A percentile compares a stretch with the other conserved stretches of the same genome.
Evolutionary conservation across 805 yeast genomes (phyloP).

Genomic region (Wickerhamomyces mucosus): DNA sequence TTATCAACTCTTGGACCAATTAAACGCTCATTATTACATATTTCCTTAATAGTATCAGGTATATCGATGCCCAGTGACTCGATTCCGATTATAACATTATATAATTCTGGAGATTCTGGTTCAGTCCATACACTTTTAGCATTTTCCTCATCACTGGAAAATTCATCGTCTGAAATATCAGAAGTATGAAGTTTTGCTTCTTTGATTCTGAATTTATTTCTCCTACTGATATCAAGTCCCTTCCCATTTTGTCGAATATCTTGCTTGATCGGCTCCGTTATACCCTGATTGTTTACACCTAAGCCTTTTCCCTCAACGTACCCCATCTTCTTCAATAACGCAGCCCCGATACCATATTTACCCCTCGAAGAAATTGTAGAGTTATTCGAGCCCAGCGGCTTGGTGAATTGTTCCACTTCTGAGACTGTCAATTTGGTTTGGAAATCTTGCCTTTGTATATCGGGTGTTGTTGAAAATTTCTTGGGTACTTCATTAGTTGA

Average conservation of each 20-base stretch:
- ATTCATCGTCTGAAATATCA: background rate
- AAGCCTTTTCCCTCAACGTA: slow-evolving; percentile 76
- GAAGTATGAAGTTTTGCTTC: slow-evolving; percentile 1
- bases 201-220: slow-evolving; percentile 7
- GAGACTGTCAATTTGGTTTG: slow-evolving; percentile 1
- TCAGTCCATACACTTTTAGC: slow-evolving; percentile 15
- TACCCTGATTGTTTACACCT: slow-evolving; percentile 69
- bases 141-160: slow-evolving; percentile 9
- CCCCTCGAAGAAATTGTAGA: slow-evolving; percentile 8
- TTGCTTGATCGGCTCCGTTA: slow-evolving; percentile 70
- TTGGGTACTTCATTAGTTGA: slow-evolving; percentile 1
- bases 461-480: background rate
- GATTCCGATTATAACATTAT: slow-evolving; percentile 15
- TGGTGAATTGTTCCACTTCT: background rate
- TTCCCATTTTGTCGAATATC: slow-evolving; percentile 45
- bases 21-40: slow-evolving; percentile 11
- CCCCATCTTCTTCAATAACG: slow-evolving; percentile 76
- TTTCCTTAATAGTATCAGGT: slow-evolving; percentile 12
- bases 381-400: slow-evolving; percentile 18
- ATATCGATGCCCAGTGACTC: slow-evolving; percentile 12
- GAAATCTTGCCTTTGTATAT: slow-evolving; percentile 1
- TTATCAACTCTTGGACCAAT: slow-evolving; percentile 28
- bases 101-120: slow-evolving; percentile 8
- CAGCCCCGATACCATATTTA: slow-evolving; percentile 79
- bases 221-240: slow-evolving; percentile 61